phyloP scores from a whole-genome alignment of 768 basidiomycete species.

The Baorangia bicolor region DNA sequence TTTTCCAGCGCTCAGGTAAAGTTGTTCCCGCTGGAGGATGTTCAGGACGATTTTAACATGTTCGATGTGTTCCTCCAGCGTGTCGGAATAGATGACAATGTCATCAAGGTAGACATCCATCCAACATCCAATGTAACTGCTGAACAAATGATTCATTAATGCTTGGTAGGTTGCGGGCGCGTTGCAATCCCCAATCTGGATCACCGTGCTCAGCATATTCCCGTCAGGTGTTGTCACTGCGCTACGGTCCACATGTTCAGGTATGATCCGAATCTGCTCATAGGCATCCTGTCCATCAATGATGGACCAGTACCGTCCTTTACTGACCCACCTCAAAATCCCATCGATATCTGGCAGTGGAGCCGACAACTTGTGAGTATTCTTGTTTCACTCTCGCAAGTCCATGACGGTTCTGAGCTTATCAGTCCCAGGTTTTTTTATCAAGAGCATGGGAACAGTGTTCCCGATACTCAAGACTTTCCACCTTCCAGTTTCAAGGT shows the following conservation, averaged over 20 bases:
- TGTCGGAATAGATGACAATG: slow-evolving; percentile 10
- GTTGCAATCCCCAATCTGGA: no score
- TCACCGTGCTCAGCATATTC: no score
- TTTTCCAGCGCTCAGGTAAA: no score
- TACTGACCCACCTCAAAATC: slow-evolving; percentile 4
- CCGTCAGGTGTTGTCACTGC: slow-evolving; percentile 40
- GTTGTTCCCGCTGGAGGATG: no score
- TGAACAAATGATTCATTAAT: slow-evolving; percentile 5
- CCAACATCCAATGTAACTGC: background rate
- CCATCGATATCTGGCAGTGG: slow-evolving; percentile 22
- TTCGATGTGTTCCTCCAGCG: slow-evolving; percentile 28
- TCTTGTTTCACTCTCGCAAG: slow-evolving; percentile 12
- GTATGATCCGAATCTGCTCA: slow-evolving; percentile 14
- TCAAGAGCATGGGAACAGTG: slow-evolving; percentile 5
- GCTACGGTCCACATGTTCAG: slow-evolving; percentile 21
- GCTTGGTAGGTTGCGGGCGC: slow-evolving; percentile 44
- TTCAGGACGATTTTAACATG: no score
- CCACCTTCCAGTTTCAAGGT: background rate
- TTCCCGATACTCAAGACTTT: no score
- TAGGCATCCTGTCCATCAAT: no score
- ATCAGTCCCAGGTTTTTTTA: background rate
- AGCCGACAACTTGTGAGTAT: slow-evolving; percentile 15
- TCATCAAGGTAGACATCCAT: no score
- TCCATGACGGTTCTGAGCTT: slow-evolving; percentile 5
- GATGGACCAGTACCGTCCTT: background rate